Evolutionary conservation across 2,329 filamentous ascomycete genomes (phyloP).

Genomic region (Aspergillus chevalieri): DNA sequence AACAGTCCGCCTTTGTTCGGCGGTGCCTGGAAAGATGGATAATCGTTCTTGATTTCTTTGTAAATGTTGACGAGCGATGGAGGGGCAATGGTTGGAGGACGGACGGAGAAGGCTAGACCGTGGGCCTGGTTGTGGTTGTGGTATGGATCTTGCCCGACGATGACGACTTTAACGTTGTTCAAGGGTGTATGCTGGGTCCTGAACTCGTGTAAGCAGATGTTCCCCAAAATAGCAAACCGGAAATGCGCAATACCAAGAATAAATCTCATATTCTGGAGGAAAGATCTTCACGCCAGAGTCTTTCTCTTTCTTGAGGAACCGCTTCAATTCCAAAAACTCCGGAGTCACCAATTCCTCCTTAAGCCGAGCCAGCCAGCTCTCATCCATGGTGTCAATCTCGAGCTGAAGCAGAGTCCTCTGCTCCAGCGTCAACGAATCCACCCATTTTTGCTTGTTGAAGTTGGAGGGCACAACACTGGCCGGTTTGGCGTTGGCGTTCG

Average conservation of each 20-base stretch:
- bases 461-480: constrained; percentile 34
- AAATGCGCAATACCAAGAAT: constrained; percentile 67
- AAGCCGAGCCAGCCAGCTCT: constrained; percentile 82
- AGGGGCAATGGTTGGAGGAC: constrained; percentile 78
- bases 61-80: constrained; percentile 94
- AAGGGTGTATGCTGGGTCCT: constrained; percentile 95
- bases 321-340: constrained; percentile 82
- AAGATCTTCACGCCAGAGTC: constrained; percentile 71
- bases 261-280: constrained; percentile 81
- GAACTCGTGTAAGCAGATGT: constrained; percentile 12
- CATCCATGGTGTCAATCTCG: constrained; percentile 86
- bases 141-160: constrained; percentile 94
- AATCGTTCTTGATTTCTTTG: constrained; percentile 78
- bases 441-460: constrained; percentile 89
- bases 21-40: constrained; percentile 69
- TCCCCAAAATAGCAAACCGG: not conserved
- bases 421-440: constrained; percentile 70
- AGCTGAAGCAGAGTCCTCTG: constrained; percentile 75
- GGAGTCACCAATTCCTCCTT: constrained; percentile 76
- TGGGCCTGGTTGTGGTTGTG: constrained; percentile 95
- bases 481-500: constrained; percentile 23
- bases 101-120: constrained; percentile 91
- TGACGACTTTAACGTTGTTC: constrained; percentile 80
- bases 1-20: constrained; percentile 74
- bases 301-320: constrained; percentile 74